Percentiles rank a stretch among this genome's conserved stretches.
Conservation (phyloP, 2,329 filamentous ascomycete genomes). For the Aspergillus sp. region DNA sequence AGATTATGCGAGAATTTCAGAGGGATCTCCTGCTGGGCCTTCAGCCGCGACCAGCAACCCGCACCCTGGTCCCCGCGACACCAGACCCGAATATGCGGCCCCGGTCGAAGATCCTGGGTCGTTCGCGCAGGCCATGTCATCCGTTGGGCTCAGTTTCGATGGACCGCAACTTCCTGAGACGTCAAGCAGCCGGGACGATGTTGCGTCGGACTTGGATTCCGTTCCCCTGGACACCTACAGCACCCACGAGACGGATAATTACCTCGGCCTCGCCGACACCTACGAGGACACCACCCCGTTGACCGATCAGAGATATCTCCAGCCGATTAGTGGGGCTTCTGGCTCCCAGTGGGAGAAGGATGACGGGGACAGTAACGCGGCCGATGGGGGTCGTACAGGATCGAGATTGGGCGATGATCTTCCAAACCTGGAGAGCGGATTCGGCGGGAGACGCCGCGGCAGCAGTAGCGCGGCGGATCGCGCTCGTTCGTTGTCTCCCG, state of each 20-base stretch:
- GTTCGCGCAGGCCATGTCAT: constrained; percentile 35
- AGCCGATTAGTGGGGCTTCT: constrained; percentile 46
- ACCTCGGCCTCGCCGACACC: constrained; percentile 44
- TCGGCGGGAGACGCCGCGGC: constrained; percentile 43
- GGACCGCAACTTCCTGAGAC: constrained; percentile 13
- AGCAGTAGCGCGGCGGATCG: constrained; percentile 40
- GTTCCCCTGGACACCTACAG: constrained; percentile 20
- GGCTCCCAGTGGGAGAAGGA: constrained; percentile 35
- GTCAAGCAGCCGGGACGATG: constrained; percentile 16
- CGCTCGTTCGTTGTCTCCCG: constrained; percentile 51
- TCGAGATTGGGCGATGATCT: constrained; percentile 53
- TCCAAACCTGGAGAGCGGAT: constrained; percentile 50
- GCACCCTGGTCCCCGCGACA: constrained; percentile 10
- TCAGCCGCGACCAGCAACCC: constrained; percentile 13
- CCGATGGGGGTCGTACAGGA: constrained; percentile 31
- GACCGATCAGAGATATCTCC: constrained; percentile 47
- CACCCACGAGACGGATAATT: constrained; percentile 41
- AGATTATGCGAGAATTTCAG: constrained; percentile 46
- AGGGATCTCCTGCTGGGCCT: constrained; percentile 38
- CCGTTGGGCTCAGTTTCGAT: constrained; percentile 34
- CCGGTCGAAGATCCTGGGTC: constrained; percentile 28
- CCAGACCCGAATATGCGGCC: constrained; percentile 19
- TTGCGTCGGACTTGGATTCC: constrained; percentile 20
- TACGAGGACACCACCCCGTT: constrained; percentile 49
- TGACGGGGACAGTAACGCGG: constrained; percentile 40